Evolutionary conservation across 1,284 basidiomycete genomes (phyloP).

Genomic region (Sporisorium iseilematis-ciliati): DNA sequence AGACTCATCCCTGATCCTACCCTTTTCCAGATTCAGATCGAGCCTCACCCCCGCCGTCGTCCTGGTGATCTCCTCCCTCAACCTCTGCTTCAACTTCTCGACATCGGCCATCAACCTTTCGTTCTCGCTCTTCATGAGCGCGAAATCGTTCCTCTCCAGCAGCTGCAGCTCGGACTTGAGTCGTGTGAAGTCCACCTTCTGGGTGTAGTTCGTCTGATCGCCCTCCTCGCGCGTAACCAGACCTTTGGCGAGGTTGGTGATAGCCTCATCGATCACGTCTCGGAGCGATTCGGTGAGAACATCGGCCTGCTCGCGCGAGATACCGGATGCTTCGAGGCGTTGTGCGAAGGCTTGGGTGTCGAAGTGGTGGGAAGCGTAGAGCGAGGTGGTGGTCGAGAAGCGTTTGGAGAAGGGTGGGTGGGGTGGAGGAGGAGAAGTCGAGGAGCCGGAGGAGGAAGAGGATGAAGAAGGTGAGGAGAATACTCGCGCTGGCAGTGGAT

Average conservation of each 20-base stretch:
- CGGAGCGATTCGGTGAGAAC: constrained; percentile 62
- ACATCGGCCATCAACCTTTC: constrained; percentile 91
- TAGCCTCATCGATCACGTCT: constrained; percentile 67
- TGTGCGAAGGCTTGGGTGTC: constrained; percentile 67
- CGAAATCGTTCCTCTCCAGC: constrained; percentile 96
- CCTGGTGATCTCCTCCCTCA: constrained; percentile 83
- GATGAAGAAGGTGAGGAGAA: constrained; percentile 19
- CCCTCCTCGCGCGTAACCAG: constrained; percentile 67
- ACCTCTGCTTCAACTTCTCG: constrained; percentile 93
- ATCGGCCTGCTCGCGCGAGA: constrained; percentile 65
- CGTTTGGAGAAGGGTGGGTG: constrained; percentile 28
- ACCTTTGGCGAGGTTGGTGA: constrained; percentile 61
- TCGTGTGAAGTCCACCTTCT: constrained; percentile 89
- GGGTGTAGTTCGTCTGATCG: constrained; percentile 65
- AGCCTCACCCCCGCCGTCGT: constrained; percentile 94
- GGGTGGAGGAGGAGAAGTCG: constrained; percentile 11
- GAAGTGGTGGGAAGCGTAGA: constrained; percentile 56
- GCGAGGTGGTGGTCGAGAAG: constrained; percentile 46
- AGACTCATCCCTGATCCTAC: constrained; percentile 90
- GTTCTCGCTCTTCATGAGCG: constrained; percentile 94
- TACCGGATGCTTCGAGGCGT: constrained; percentile 65
- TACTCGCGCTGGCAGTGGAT: constrained; percentile 34
- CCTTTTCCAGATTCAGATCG: constrained; percentile 97
- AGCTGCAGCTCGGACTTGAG: constrained; percentile 96
- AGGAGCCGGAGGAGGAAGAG: constrained; percentile 17